Percentiles rank a stretch among this genome's conserved stretches.
Conservation (phyloP, 2,329 filamentous ascomycete genomes). For the Dryadomyces sulphureus region DNA sequence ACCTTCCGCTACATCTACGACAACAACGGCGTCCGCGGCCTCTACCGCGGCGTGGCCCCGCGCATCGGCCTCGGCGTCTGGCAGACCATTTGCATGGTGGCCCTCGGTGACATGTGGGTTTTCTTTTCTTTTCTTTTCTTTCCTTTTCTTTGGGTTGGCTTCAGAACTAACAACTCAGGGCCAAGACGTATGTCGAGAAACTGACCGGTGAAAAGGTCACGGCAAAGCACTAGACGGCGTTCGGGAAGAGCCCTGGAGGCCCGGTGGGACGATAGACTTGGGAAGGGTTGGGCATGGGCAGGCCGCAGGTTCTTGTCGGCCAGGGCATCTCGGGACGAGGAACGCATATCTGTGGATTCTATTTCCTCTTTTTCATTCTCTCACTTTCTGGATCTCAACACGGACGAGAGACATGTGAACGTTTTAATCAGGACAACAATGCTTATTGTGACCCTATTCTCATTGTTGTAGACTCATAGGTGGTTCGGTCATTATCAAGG, state of each 20-base stretch:
- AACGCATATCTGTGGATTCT: background rate
- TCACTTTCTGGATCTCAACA: background rate
- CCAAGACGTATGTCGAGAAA: slow-evolving; percentile 53
- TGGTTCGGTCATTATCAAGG: no score
- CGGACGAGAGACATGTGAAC: background rate
- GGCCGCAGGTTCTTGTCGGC: background rate
- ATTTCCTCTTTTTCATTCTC: background rate
- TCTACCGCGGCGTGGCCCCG: slow-evolving; percentile 91
- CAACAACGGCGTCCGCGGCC: slow-evolving; percentile 73
- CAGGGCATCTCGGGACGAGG: background rate
- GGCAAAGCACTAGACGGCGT: slow-evolving; percentile 44
- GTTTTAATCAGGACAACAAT: background rate
- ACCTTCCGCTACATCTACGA: slow-evolving; percentile 77
- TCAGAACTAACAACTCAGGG: slow-evolving; percentile 27
- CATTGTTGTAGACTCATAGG: no score
- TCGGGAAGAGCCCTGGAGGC: background rate
- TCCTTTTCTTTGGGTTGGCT: background rate
- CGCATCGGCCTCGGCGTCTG: slow-evolving; percentile 91
- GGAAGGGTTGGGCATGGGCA: background rate
- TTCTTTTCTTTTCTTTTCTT: slow-evolving; percentile 6
- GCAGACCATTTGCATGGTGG: slow-evolving; percentile 99
- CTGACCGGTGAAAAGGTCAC: slow-evolving; percentile 49
- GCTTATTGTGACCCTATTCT: no score
- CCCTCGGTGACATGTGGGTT: slow-evolving; percentile 86
- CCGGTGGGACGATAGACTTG: background rate